phyloP scores from a whole-genome alignment of 306 rosid species.

The Trifolium repens region DNA sequence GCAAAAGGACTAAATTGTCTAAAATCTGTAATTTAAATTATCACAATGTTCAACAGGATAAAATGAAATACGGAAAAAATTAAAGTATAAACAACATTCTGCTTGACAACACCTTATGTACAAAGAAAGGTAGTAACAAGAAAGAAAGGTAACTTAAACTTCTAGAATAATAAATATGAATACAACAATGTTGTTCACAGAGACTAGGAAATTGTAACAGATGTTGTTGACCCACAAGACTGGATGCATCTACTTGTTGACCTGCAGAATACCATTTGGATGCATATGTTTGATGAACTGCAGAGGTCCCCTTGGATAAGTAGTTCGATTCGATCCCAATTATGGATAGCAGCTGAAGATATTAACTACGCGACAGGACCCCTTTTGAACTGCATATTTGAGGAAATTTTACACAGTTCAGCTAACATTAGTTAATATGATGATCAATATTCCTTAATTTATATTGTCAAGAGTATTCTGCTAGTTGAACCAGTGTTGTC shows the following conservation, averaged over 20 bases:
- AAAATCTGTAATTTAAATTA: too few relatives aligned
- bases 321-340: conserved; percentile 27
- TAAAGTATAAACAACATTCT: too few relatives aligned
- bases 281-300: conserved; percentile 18
- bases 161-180: conserved; percentile 3
- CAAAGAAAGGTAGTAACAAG: neutral
- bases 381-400: conserved; percentile 84
- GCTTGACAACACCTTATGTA: neutral
- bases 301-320: conserved; percentile 13
- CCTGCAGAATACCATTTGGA: neutral
- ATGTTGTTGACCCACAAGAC: neutral
- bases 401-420: neutral
- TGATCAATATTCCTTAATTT: neutral
- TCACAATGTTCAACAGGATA: too few relatives aligned
- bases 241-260: conserved; percentile 16
- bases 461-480: neutral
- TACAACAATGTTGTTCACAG: conserved; percentile 35
- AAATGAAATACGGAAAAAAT: too few relatives aligned
- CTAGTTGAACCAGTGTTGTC: neutral
- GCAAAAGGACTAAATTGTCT: too few relatives aligned
- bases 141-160: conserved; percentile 16
- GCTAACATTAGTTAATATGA: neutral
- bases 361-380: conserved; percentile 74
- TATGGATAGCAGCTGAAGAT: conserved; percentile 4
- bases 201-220: conserved; percentile 23